phyloP scores from a whole-genome alignment of 495 filamentous ascomycete genomes.

The Tuber aestivum region DNA sequence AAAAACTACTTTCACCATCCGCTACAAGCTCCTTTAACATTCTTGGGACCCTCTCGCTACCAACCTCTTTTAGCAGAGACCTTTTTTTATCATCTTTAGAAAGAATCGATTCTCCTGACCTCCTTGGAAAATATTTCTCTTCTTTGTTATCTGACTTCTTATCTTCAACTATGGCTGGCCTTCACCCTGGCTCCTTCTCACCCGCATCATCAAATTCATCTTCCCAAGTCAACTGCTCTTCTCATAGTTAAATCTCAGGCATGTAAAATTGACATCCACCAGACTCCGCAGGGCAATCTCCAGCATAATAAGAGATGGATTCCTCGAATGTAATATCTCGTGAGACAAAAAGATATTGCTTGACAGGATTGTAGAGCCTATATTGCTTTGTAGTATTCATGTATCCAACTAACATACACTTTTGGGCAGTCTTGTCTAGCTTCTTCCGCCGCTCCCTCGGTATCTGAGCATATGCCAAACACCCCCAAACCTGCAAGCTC shows the following conservation, averaged over 20 bases:
- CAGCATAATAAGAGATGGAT: not conserved
- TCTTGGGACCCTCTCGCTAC: too few species aligned
- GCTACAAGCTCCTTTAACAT: too few species aligned
- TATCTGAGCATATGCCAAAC: constrained; percentile 8
- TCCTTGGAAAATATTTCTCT: too few species aligned
- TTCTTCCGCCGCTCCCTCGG: not conserved
- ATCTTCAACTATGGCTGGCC: too few species aligned
- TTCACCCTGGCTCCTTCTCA: too few species aligned
- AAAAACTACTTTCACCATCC: too few species aligned
- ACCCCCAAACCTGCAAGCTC: constrained; percentile 2
- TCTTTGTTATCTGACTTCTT: too few species aligned
- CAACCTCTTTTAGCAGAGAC: too few species aligned
- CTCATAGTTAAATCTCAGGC: not conserved
- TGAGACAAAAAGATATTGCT: not conserved
- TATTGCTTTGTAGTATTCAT: not conserved
- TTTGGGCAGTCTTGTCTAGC: not conserved
- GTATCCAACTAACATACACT: constrained; percentile 7
- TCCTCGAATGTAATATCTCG: constrained; percentile 9
- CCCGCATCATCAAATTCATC: not conserved
- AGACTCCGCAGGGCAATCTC: too few species aligned
- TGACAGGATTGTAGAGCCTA: constrained; percentile 4
- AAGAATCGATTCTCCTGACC: too few species aligned
- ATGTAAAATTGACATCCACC: not conserved
- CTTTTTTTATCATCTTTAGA: too few species aligned
- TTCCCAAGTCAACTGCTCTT: not conserved